phyloP scores from a whole-genome alignment of 2,329 filamentous ascomycete genomes.

The Dactylonectria macrodidyma region DNA sequence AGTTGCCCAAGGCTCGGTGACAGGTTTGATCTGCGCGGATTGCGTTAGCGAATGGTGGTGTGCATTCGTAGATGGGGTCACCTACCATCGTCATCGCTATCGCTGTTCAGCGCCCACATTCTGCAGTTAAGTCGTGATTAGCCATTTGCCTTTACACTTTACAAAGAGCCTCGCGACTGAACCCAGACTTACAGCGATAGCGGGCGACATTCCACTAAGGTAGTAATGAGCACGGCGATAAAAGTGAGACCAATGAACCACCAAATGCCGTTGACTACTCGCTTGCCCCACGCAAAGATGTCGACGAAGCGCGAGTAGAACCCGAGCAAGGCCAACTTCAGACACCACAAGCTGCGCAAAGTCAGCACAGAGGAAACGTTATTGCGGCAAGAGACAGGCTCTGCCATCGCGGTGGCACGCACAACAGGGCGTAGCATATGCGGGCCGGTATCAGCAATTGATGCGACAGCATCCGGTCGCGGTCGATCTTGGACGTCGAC shows the following conservation, averaged over 20 bases:
- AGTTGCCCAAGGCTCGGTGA: slow-evolving; percentile 46
- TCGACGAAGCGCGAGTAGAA: slow-evolving; percentile 52
- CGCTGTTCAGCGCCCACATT: slow-evolving; percentile 32
- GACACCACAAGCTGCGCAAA: slow-evolving; percentile 46
- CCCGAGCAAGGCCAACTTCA: slow-evolving; percentile 49
- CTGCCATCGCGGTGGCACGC: neutral
- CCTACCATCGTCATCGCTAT: slow-evolving; percentile 1
- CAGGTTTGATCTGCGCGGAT: slow-evolving; percentile 29
- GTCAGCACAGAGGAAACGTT: slow-evolving; percentile 12
- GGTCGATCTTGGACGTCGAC: slow-evolving; percentile 33
- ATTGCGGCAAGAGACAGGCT: too few relatives aligned
- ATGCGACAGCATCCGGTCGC: slow-evolving; percentile 43
- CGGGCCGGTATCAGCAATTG: slow-evolving; percentile 49
- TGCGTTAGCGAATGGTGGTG: slow-evolving; percentile 19
- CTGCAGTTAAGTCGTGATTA: slow-evolving; percentile 26
- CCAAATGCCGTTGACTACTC: slow-evolving; percentile 41
- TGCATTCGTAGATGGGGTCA: neutral
- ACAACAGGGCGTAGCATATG: slow-evolving; percentile 52
- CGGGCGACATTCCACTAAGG: slow-evolving; percentile 48
- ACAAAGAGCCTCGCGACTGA: neutral
- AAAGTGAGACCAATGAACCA: slow-evolving; percentile 48
- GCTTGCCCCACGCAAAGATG: slow-evolving; percentile 42
- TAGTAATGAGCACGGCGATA: slow-evolving; percentile 47
- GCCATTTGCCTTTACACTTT: neutral
- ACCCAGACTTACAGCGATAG: slow-evolving; percentile 38